Evolutionary conservation across 352 stramenopile species (phyloP).

Genomic region (Phytophthora lateralis): DNA sequence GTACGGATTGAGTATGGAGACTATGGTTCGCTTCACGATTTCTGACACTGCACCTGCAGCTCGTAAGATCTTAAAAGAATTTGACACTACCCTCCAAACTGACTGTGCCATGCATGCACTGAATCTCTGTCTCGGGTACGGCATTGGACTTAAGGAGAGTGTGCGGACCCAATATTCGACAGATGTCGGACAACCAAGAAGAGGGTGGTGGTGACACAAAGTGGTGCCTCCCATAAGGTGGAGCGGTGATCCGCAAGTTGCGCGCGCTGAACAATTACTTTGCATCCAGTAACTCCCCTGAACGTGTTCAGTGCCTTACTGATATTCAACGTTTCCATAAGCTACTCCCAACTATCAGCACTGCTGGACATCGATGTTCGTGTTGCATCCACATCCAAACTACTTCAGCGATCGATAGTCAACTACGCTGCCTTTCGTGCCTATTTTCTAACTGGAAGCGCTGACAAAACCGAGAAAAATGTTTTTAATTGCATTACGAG

Average conservation of each 20-base stretch:
- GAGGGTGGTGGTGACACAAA: neutral
- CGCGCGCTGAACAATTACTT: no score
- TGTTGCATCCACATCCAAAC: neutral
- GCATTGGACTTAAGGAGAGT: neutral
- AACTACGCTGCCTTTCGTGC: neutral
- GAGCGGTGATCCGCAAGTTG: no score
- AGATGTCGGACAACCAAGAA: neutral
- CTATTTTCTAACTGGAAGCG: neutral
- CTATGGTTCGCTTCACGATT: no score
- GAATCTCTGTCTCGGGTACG: neutral
- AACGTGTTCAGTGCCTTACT: neutral
- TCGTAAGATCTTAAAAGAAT: no score
- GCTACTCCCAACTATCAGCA: neutral
- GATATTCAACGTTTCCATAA: neutral
- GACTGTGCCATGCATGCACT: no score
- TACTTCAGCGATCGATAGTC: neutral
- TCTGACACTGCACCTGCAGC: no score
- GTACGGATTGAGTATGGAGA: no score
- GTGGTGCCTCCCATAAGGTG: neutral
- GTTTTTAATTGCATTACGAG: no score
- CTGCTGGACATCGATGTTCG: neutral
- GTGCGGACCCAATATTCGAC: neutral
- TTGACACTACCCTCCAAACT: no score
- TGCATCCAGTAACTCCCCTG: no score
- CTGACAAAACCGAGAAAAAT: neutral